Base-by-base conservation (phyloP, 2,329 filamentous ascomycete genomes). In the Paecilomyces fulvus region DNA sequence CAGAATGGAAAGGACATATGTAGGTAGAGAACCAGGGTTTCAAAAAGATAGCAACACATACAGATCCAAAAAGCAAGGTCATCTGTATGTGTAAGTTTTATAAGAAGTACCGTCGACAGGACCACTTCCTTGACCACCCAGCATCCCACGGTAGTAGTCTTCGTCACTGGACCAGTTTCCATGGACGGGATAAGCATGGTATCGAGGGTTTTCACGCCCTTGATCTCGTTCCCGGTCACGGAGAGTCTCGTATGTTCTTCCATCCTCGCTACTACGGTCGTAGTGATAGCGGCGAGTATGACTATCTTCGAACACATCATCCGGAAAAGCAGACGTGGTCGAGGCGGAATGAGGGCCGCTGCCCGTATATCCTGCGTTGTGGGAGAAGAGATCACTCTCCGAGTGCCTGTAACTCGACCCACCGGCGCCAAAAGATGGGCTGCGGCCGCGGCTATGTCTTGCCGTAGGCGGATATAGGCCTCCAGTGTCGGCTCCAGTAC, bases 131-230 rank as follows among this genome's bases (percentile, higher is more conserved):
- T 69, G 66, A 31, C 67, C 65, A 54, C 66, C 67, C 30, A 67
- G 59, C 51, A 67, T 52, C 5, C 69, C 67, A 25, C 72, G 68
- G 55, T 75, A 74, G 63, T 73, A 74, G n/a, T 74, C 71, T 23
- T 75, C 72, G 17, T 70, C 71, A 48, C 56, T 64, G 25, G 59
- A 63, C 57, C 71, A 72, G 50, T 60, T 67, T 31, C 63, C 61
- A 37, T 66, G 64, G 14, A 62, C 58, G 12, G 60, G 55, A 46
- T 65, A 61, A 49, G 67, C 64, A 37, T 64, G 61, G 52, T 69
- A 65, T 30, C 63, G 64, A 49, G 53, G 61, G 48, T 63, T 68
- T 51, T 69, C 69, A 28, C 65, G 64, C 46, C 67, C 67, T 49
- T 64, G 63, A 49, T 68, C 67, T 28, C 55, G 31, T 17, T 37